Conservation (phyloP, 2,329 filamentous ascomycete species). For the Aspergillus vadensis region DNA sequence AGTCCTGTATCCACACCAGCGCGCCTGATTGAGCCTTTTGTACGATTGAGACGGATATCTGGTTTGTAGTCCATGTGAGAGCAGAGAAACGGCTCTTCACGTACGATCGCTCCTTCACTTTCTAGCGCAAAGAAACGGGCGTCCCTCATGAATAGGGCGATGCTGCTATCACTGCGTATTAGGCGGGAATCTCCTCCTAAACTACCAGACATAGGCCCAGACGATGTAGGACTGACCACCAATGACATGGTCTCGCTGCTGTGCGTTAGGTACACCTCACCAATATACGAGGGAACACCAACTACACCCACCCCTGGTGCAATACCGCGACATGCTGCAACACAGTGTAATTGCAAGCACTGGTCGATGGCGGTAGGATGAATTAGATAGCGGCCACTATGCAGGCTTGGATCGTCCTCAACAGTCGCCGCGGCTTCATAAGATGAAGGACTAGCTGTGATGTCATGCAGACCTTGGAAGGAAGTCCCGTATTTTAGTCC, state of each 20-base stretch:
- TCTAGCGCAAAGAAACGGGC: neutral
- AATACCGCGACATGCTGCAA: slow-evolving; percentile 14
- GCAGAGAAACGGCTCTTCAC: neutral
- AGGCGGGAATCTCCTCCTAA: neutral
- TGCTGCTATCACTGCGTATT: neutral
- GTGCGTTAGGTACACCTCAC: slow-evolving; percentile 4
- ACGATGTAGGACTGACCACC: neutral
- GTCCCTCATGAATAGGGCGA: neutral
- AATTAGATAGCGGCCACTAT: slow-evolving; percentile 9
- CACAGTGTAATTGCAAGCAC: slow-evolving; percentile 18
- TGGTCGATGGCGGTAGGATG: slow-evolving; percentile 21
- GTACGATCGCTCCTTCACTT: neutral
- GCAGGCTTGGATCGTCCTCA: neutral
- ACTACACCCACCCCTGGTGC: neutral
- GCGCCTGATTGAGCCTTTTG: neutral
- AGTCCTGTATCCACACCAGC: neutral
- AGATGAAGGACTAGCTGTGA: slow-evolving; percentile 11
- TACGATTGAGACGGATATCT: neutral
- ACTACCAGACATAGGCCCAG: neutral
- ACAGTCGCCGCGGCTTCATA: slow-evolving; percentile 5
- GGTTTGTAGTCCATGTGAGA: neutral
- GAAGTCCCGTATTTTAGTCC: slow-evolving; percentile 15
- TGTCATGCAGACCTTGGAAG: slow-evolving; percentile 17
- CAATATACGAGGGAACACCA: slow-evolving; percentile 9
- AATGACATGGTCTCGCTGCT: neutral